These are phyloP conservation scores for Opeltia flavorubescens DNA, from an alignment of 495 filamentous ascomycete genomes.

Conservation along the genomic window DNA sequence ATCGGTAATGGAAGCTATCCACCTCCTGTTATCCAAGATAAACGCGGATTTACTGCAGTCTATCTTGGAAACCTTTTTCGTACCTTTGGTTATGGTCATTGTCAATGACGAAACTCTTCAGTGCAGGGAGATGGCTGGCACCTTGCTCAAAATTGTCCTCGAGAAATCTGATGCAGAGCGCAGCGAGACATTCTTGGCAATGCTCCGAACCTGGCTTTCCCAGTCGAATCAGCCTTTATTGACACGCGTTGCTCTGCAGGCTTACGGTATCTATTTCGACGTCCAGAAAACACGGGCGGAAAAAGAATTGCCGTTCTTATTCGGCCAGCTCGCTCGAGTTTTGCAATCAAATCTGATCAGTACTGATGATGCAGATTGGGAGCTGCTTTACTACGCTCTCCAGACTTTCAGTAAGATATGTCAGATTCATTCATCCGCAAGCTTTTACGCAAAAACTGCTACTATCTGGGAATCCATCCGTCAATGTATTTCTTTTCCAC, in stretches of 20 bases:
- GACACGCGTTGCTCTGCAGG: conserved; percentile 57
- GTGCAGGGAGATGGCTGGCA: conserved; percentile 72
- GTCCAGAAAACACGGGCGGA: conserved; percentile 44
- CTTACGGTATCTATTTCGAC: conserved; percentile 74
- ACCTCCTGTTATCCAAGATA: conserved; percentile 70
- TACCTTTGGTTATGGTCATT: conserved; percentile 71
- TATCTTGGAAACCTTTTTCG: conserved; percentile 65
- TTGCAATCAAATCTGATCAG: conserved; percentile 35
- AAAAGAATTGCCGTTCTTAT: conserved; percentile 40
- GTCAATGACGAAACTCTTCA: conserved; percentile 77
- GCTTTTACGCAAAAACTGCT: conserved; percentile 40
- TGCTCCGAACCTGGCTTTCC: conserved; percentile 63
- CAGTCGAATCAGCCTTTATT: conserved; percentile 57
- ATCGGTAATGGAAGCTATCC: conserved; percentile 79
- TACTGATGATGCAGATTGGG: conserved; percentile 47
- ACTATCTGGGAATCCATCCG: conserved; percentile 53
- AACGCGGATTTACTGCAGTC: conserved; percentile 69
- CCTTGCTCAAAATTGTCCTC: conserved; percentile 66
- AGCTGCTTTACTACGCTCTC: conserved; percentile 65
- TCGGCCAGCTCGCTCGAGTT: conserved; percentile 26
- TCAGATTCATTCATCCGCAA: conserved; percentile 44
- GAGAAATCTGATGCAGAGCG: conserved; percentile 62
- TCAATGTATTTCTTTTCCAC: conserved; percentile 54
- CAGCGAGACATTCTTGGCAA: conserved; percentile 47
- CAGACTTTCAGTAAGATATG: conserved; percentile 53